Base-by-base conservation (phyloP, 352 stramenopile species). In the Phytophthora hybrid region DNA sequence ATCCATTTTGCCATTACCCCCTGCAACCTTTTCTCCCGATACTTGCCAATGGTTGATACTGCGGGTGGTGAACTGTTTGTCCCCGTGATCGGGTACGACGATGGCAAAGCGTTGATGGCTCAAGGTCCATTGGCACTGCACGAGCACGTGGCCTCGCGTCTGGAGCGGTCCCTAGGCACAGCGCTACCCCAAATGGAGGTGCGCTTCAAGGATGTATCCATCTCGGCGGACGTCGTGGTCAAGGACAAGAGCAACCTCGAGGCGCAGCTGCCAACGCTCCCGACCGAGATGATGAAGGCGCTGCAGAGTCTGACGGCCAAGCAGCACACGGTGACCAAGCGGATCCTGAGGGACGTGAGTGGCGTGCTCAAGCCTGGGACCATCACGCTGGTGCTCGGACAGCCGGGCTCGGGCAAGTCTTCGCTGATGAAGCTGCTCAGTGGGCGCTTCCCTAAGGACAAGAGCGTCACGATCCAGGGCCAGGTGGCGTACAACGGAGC, bases 121-220 rank as follows among this genome's bases (percentile, higher is more conserved):
- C 21, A 11, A 34, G 51, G 51, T 34, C 21, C 51, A 29, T 51
- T 51, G n/a, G n/a, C 32, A 32, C 55, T 57, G 23, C 51, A 57
- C 51, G 51, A 57, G 4, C 51, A 57, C 51, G 14, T 57, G 51
- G 55, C 37, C 8, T 32, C 55, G 31, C 18, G 31, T 8, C 32
- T 62, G 26, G 71, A 53, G 34, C 7, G 7, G 37, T 41, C 76
- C 10, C 49, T 82, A n/a, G 67, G 68, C 19, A 64, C 65, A 19
- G 63, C 60, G 16, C 69, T 81, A 41, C 70, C 76, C 7, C 74
- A 76, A 32, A 80, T 84, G 68, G 75, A 84, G 58, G 63, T 73
- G 14, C 66, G 58, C 19, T 73, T 68, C 66, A 52, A 59, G 29
- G 26, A 62, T 21, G 49, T 73, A 6, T 68, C 58, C 47, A 73